phyloP scores from a whole-genome alignment of 345 rosid species.

The Corchorus olitorius region DNA sequence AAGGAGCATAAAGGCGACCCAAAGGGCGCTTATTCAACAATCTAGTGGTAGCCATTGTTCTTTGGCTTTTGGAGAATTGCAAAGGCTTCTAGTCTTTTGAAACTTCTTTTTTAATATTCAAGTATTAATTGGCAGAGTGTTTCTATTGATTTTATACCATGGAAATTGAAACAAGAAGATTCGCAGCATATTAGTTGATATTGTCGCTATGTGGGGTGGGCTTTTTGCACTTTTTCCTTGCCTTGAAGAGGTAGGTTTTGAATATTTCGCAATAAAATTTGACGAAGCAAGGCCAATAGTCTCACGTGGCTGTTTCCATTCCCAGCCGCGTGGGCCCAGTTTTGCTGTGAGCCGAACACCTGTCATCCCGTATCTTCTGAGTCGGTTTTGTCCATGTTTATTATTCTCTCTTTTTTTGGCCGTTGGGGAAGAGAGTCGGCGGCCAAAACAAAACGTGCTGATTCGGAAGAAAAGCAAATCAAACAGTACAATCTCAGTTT shows the following conservation, averaged over 20 bases:
- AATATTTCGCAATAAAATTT: neutral
- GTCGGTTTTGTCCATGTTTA: neutral
- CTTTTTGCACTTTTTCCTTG: constrained; percentile 17
- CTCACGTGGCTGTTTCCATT: constrained; percentile 11
- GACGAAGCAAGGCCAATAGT: neutral
- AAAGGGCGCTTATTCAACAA: constrained; percentile 23
- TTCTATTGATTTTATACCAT: constrained; percentile 13
- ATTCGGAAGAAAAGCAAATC: neutral
- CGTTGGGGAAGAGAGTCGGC: too few relatives aligned
- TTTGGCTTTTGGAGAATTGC: neutral
- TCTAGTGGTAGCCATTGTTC: constrained; percentile 44
- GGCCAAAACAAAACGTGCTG: neutral
- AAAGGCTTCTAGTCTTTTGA: neutral
- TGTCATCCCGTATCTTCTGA: neutral
- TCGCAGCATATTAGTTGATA: constrained; percentile 42
- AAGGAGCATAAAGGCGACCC: constrained; percentile 16
- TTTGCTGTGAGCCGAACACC: constrained; percentile 34
- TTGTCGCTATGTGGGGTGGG: constrained; percentile 28
- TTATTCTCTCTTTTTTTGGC: too few relatives aligned
- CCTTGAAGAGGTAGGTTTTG: constrained; percentile 23
- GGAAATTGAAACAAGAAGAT: constrained; percentile 37
- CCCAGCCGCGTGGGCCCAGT: constrained; percentile 23
- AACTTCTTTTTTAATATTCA: neutral
- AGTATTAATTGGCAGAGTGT: neutral
- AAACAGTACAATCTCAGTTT: neutral